phyloP scores from a whole-genome alignment of 2,329 filamentous ascomycete species.

The Pseudogymnoascus sp. region DNA sequence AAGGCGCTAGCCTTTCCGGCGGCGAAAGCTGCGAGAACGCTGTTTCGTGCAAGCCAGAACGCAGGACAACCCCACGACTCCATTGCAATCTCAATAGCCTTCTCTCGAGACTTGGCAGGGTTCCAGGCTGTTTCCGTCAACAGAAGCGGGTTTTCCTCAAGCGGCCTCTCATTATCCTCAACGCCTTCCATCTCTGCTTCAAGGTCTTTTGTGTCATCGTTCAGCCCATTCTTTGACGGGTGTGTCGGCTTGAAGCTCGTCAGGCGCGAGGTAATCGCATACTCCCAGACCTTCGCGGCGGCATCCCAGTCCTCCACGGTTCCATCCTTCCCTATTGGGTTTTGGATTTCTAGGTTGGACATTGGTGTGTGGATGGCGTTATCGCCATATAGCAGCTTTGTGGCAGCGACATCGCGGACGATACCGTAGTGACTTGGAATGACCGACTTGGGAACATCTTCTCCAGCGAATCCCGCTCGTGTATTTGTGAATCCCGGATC shows the following conservation, averaged over 20 bases:
- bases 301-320: conserved; percentile 96
- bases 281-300: conserved; percentile 84
- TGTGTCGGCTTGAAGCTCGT: conserved; percentile 68
- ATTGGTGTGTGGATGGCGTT: conserved; percentile 77
- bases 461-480: conserved; percentile 92
- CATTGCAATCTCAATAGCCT: conserved; percentile 93
- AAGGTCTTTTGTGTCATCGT: conserved; percentile 57
- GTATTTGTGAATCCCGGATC: conserved; percentile 89
- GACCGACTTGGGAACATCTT: conserved; percentile 93
- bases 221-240: conserved; percentile 70
- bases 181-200: conserved; percentile 54
- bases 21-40: conserved; percentile 85
- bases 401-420: conserved; percentile 43
- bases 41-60: conserved; percentile 85
- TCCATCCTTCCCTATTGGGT: conserved; percentile 84
- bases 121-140: conserved; percentile 97
- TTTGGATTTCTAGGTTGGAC: conserved; percentile 73
- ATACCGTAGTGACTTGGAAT: conserved; percentile 83
- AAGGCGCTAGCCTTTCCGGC: conserved; percentile 89
- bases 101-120: conserved; percentile 77
- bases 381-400: conserved; percentile 73
- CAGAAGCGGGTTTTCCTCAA: conserved; percentile 83
- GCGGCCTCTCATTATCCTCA: conserved; percentile 63
- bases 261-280: conserved; percentile 80
- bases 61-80: conserved; percentile 94